These are phyloP conservation scores for Plasmodium sp. DNA, from an alignment of 169 alveolate species.

Conservation along the genomic window DNA sequence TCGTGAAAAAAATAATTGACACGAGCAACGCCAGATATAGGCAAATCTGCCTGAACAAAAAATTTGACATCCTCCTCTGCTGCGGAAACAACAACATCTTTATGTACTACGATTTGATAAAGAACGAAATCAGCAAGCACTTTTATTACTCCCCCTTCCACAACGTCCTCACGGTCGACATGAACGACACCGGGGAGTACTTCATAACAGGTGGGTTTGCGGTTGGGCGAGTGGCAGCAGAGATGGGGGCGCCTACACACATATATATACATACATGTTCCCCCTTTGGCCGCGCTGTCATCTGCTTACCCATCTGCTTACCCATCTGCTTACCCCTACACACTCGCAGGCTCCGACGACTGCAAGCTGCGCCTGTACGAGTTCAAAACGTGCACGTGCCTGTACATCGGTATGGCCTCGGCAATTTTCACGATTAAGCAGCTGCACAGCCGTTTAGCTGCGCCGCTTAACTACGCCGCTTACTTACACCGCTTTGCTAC, in stretches of 20 bases:
- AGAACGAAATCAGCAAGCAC: conserved; percentile 26
- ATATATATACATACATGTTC: not conserved
- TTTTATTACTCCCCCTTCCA: conserved; percentile 71
- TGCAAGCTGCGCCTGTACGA: conserved; percentile 31
- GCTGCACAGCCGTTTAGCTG: not conserved
- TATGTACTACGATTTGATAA: conserved; percentile 69
- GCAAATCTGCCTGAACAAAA: conserved; percentile 35
- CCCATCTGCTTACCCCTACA: not conserved
- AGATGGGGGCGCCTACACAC: not conserved
- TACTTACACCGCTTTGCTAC: too few relatives aligned
- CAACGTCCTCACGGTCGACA: conserved; percentile 46
- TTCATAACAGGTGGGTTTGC: conserved; percentile 46
- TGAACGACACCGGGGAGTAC: conserved; percentile 33
- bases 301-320: not conserved
- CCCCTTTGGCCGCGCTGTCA: not conserved
- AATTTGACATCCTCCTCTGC: conserved; percentile 52
- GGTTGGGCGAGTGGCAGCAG: not conserved
- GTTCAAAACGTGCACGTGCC: conserved; percentile 69
- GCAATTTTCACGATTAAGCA: not conserved
- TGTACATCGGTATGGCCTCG: conserved; percentile 23
- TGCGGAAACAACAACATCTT: conserved; percentile 64
- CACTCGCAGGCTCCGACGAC: conserved; percentile 54
- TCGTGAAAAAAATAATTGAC: conserved; percentile 39
- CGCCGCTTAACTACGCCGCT: too few relatives aligned
- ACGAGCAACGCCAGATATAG: conserved; percentile 40